Evolutionary conservation across 805 yeast genomes (phyloP).

Genomic region (Sugiyamaella chiloensis): DNA sequence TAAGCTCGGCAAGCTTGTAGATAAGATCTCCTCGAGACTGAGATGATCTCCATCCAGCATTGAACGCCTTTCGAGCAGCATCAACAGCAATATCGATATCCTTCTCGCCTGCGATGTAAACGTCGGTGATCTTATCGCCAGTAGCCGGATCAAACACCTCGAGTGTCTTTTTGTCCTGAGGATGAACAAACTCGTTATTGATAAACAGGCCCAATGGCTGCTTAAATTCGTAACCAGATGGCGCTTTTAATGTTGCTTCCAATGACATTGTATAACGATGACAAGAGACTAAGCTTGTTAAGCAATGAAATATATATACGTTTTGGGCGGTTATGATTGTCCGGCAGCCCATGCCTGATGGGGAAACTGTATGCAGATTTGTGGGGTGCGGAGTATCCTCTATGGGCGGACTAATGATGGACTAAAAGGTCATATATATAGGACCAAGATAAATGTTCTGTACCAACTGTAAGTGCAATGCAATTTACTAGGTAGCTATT

Average conservation of each 20-base stretch:
- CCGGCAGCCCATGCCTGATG: too few species aligned
- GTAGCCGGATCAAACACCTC: slow-evolving; percentile 45
- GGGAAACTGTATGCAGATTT: too few species aligned
- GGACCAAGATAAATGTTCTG: too few species aligned
- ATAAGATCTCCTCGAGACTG: slow-evolving; percentile 54
- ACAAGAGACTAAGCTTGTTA: too few species aligned
- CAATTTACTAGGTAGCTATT: too few species aligned
- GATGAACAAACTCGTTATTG: slow-evolving; percentile 65
- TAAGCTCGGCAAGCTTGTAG: slow-evolving; percentile 70
- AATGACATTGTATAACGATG: slow-evolving; percentile 14
- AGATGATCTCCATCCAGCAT: slow-evolving; percentile 15
- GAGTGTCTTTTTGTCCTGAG: slow-evolving; percentile 50
- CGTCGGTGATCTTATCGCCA: slow-evolving; percentile 58
- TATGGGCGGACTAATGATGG: too few species aligned
- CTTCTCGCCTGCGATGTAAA: slow-evolving; percentile 69
- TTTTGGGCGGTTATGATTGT: too few species aligned
- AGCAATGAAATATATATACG: too few species aligned
- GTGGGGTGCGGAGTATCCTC: too few species aligned
- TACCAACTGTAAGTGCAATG: too few species aligned
- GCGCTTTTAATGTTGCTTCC: slow-evolving; percentile 14
- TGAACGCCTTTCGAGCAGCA: slow-evolving; percentile 77
- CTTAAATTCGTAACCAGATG: slow-evolving; percentile 51
- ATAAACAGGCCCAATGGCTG: slow-evolving; percentile 90
- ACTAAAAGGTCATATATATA: too few species aligned
- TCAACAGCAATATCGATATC: slow-evolving; percentile 79